These are phyloP conservation scores for Mortierella sp. DNA, from an alignment of 371 early-diverging fungal genomes.

Conservation along the genomic window DNA sequence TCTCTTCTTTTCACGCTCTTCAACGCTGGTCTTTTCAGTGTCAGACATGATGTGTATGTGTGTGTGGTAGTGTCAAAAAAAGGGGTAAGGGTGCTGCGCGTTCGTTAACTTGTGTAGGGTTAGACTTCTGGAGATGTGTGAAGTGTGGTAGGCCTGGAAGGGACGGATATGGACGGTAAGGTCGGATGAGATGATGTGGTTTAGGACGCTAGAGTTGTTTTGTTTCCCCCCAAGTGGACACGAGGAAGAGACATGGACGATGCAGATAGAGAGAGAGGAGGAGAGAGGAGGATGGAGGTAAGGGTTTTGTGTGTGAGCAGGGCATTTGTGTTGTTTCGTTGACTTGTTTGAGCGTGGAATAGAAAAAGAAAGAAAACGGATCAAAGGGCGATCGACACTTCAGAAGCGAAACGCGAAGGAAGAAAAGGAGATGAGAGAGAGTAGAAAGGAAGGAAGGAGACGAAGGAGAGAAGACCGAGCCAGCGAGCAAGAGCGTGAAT, in stretches of 20 bases:
- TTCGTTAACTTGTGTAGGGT: constrained; percentile 9
- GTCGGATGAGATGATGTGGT: constrained; percentile 27
- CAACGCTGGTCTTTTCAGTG: constrained; percentile 48
- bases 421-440: constrained; percentile 6
- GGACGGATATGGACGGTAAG: constrained; percentile 24
- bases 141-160: constrained; percentile 23
- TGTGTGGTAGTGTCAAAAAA: not conserved
- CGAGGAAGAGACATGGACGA: not conserved
- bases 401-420: constrained; percentile 8
- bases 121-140: constrained; percentile 20
- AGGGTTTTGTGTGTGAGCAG: constrained; percentile 51
- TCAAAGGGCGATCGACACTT: not conserved
- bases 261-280: not conserved
- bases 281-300: constrained; percentile 20
- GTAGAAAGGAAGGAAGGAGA: constrained; percentile 7
- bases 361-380: constrained; percentile 7
- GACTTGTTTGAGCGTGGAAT: constrained; percentile 7
- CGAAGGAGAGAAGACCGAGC: not conserved
- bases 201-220: not conserved
- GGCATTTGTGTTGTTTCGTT: constrained; percentile 15
- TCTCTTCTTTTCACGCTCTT: constrained; percentile 58
- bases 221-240: not conserved
- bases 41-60: constrained; percentile 48
- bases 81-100: constrained; percentile 5
- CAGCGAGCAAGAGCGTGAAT: not conserved